A percentile compares a stretch with the other conserved stretches of the same genome.
These are phyloP conservation scores for Paraconiothyrium brasiliense DNA, from an alignment of 2,329 filamentous ascomycete genomes.

Conservation along the genomic window DNA sequence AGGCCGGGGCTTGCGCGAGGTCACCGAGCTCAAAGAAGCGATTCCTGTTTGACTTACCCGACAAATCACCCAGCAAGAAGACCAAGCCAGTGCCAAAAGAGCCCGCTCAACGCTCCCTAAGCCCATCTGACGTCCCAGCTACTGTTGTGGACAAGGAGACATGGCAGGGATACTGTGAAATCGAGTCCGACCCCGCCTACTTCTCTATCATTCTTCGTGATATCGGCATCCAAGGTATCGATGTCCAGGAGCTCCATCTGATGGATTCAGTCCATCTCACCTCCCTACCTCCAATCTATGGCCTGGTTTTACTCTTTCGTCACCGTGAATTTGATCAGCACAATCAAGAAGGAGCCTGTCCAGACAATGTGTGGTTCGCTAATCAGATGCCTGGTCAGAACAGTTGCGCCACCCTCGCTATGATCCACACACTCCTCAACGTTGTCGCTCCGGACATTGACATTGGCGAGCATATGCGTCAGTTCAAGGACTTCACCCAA, in stretches of 20 bases:
- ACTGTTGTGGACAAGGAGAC: slow-evolving; percentile 51
- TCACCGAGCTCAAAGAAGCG: slow-evolving; percentile 28
- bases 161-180: slow-evolving; percentile 80
- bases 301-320: slow-evolving; percentile 88
- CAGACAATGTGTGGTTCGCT: slow-evolving; percentile 85
- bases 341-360: slow-evolving; percentile 63
- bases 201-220: slow-evolving; percentile 87
- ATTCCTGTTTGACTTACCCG: slow-evolving; percentile 18
- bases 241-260: slow-evolving; percentile 78
- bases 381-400: slow-evolving; percentile 78
- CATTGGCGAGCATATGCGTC: slow-evolving; percentile 73
- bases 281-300: slow-evolving; percentile 64
- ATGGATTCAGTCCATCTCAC: slow-evolving; percentile 63
- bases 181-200: slow-evolving; percentile 87
- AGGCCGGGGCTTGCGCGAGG: slow-evolving; percentile 2
- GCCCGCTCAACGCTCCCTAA: slow-evolving; percentile 25
- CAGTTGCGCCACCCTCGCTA: slow-evolving; percentile 89
- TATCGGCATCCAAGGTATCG: slow-evolving; percentile 77
- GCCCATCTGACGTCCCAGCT: slow-evolving; percentile 43
- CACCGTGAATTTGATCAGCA: slow-evolving; percentile 67
- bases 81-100: slow-evolving; percentile 21
- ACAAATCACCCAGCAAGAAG: slow-evolving; percentile 30
- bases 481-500: slow-evolving; percentile 78
- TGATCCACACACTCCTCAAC: slow-evolving; percentile 96
- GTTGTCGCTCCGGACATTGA: slow-evolving; percentile 63